A percentile compares a stretch with the other conserved stretches of the same genome.
phyloP scores from a whole-genome alignment of 2,329 filamentous ascomycete genomes.

The Alternaria triticimaculans region DNA sequence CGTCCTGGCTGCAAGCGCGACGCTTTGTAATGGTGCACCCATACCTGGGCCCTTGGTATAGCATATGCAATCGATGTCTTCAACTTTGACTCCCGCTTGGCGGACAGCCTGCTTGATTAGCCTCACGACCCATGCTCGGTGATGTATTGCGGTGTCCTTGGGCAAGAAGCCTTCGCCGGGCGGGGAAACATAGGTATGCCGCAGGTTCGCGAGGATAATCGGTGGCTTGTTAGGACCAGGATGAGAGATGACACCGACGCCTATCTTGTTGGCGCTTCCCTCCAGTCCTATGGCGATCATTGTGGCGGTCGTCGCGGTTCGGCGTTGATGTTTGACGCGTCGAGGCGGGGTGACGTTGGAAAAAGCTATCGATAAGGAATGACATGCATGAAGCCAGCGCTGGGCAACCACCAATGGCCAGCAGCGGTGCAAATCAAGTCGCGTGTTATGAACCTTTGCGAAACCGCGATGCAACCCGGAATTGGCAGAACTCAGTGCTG shows the following conservation, averaged over 20 bases:
- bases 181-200: constrained; percentile 90
- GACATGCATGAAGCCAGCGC: constrained; percentile 10
- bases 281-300: constrained; percentile 79
- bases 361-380: constrained; percentile 26
- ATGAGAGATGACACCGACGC: constrained; percentile 90
- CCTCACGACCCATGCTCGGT: constrained; percentile 81
- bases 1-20: constrained; percentile 84
- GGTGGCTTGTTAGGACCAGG: constrained; percentile 55
- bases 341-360: constrained; percentile 31
- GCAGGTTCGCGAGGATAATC: constrained; percentile 84
- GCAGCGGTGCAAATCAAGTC: background rate
- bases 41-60: constrained; percentile 96
- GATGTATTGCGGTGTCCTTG: constrained; percentile 93
- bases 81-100: constrained; percentile 61
- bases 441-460: background rate
- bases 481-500: background rate
- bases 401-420: background rate
- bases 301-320: constrained; percentile 18
- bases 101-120: constrained; percentile 81
- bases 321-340: constrained; percentile 12
- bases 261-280: constrained; percentile 97
- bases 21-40: constrained; percentile 88
- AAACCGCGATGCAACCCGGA: background rate
- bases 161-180: constrained; percentile 94
- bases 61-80: constrained; percentile 88